phyloP scores from a whole-genome alignment of 225 moss, liverwort and hornwort species.

The Bryum argenteum region DNA sequence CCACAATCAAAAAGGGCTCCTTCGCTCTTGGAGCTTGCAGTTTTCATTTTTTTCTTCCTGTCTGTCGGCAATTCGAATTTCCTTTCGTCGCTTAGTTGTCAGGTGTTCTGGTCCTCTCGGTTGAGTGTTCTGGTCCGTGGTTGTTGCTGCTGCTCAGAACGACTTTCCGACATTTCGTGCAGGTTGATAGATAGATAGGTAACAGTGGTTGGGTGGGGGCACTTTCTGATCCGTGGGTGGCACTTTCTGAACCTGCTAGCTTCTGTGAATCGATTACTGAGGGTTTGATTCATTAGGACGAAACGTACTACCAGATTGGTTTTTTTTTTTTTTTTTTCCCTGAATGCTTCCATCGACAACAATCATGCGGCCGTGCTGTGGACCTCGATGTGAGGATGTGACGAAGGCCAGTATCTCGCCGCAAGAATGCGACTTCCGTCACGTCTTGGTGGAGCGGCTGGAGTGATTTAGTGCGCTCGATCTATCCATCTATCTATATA shows the following conservation, averaged over 20 bases:
- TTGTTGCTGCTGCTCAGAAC: neutral
- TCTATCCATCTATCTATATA: too few relatives aligned
- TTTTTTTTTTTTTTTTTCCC: too few relatives aligned
- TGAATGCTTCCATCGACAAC: neutral
- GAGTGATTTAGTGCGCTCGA: neutral
- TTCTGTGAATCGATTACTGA: neutral
- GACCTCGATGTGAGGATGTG: slow-evolving; percentile 34
- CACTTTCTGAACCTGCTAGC: neutral
- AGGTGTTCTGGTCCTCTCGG: neutral
- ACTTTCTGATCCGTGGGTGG: too few relatives aligned
- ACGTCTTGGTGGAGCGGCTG: slow-evolving; percentile 26
- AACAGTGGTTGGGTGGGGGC: neutral
- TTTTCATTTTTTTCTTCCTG: neutral
- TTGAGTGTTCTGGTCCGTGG: neutral
- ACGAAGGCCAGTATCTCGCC: slow-evolving; percentile 29
- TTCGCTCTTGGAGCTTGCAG: neutral
- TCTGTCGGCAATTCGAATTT: neutral
- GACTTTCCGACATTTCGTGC: too few relatives aligned
- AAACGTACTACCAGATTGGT: too few relatives aligned
- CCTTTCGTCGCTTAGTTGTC: neutral
- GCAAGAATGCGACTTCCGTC: slow-evolving; percentile 39
- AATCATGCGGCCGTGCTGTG: slow-evolving; percentile 32
- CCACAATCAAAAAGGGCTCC: neutral
- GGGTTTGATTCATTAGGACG: neutral
- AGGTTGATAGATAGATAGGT: neutral